Evolutionary conservation across 2,329 filamentous ascomycete species (phyloP).

Genomic region (Lithohypha guttulata): DNA sequence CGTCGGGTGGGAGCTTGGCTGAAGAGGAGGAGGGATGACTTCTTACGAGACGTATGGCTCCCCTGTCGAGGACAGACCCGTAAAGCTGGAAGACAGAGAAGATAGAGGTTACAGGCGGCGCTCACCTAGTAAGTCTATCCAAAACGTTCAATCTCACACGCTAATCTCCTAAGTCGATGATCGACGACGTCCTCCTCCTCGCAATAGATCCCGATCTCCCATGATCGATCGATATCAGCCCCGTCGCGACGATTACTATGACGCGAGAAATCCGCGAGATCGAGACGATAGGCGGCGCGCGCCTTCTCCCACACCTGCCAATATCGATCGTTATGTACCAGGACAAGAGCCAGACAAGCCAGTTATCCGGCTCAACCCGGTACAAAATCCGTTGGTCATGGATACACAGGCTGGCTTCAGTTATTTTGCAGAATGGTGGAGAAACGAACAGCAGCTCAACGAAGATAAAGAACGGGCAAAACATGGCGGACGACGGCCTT

Average conservation of each 20-base stretch:
- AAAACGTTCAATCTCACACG: too few species aligned
- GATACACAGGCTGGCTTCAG: conserved; percentile 59
- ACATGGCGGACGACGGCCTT: conserved; percentile 45
- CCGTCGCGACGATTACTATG: conserved; percentile 45
- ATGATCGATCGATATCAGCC: conserved; percentile 11
- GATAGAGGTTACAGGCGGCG: conserved; percentile 33
- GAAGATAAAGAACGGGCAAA: conserved; percentile 53
- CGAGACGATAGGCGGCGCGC: conserved; percentile 48
- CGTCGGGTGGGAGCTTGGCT: background rate
- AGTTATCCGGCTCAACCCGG: conserved; percentile 43
- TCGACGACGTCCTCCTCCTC: conserved; percentile 34
- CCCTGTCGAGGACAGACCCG: conserved; percentile 25
- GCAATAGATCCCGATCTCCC: conserved; percentile 33
- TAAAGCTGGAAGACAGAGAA: conserved; percentile 32
- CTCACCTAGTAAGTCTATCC: conserved; percentile 34
- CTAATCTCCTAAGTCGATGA: conserved; percentile 24
- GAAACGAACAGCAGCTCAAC: conserved; percentile 51
- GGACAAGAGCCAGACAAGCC: conserved; percentile 48
- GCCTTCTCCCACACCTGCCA: conserved; percentile 46
- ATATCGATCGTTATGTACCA: conserved; percentile 56
- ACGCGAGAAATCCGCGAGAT: conserved; percentile 34
- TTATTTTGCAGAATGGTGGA: conserved; percentile 60
- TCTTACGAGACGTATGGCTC: conserved; percentile 37
- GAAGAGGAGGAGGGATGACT: conserved; percentile 30
- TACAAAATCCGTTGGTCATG: conserved; percentile 51